A percentile compares a stretch with the other conserved stretches of the same genome.
These are phyloP conservation scores for Plenodomus tracheiphilus DNA, from an alignment of 2,329 filamentous ascomycete genomes.

Conservation along the genomic window DNA sequence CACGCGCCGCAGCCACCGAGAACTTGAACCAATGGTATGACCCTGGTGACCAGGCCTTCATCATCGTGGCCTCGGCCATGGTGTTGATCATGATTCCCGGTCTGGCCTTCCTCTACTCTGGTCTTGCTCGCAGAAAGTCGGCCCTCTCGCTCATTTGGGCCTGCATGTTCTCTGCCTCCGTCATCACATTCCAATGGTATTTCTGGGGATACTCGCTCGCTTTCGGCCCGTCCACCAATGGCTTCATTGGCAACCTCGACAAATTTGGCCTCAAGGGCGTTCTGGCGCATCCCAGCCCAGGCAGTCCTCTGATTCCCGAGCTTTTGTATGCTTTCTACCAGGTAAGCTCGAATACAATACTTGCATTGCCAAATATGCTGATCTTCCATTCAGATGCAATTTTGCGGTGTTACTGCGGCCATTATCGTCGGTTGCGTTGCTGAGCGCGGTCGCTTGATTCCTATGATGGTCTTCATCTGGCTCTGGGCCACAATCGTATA, in stretches of 20 bases:
- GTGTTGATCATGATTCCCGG: conserved; percentile 96
- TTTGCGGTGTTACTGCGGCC: conserved; percentile 88
- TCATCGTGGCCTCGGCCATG: conserved; percentile 87
- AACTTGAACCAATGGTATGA: conserved; percentile 97
- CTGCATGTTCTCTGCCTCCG: conserved; percentile 88
- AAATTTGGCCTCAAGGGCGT: conserved; percentile 90
- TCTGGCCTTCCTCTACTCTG: conserved; percentile 96
- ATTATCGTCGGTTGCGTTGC: conserved; percentile 91
- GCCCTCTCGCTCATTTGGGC: conserved; percentile 97
- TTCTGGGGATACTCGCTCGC: conserved; percentile 98
- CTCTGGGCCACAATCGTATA: conserved; percentile 97
- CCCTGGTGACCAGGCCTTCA: conserved; percentile 90
- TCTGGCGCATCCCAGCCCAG: conserved; percentile 80
- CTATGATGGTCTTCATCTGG: conserved; percentile 93
- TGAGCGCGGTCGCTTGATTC: conserved; percentile 89
- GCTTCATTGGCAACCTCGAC: conserved; percentile 87
- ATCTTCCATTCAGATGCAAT: conserved; percentile 75
- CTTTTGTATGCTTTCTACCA: conserved; percentile 94
- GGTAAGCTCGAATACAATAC: conserved; percentile 52
- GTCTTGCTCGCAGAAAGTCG: conserved; percentile 95
- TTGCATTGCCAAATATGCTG: conserved; percentile 5
- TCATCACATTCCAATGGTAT: conserved; percentile 98
- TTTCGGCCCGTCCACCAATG: conserved; percentile 82
- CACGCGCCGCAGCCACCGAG: conserved; percentile 64
- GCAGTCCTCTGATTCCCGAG: conserved; percentile 84